phyloP scores from a whole-genome alignment of 2,329 filamentous ascomycete genomes.

The Beauveria medogensis region DNA sequence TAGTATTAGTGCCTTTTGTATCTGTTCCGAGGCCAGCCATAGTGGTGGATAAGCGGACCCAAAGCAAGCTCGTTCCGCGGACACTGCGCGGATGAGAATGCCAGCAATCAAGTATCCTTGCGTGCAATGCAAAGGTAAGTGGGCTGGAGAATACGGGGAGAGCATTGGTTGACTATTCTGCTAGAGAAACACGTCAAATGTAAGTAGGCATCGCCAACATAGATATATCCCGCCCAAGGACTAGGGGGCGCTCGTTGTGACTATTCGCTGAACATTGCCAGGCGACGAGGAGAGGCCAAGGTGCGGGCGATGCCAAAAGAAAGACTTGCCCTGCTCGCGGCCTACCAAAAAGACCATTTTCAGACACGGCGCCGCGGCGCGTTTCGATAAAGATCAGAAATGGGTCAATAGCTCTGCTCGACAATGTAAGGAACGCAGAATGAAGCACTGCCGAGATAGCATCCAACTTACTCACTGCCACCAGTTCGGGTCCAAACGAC shows the following conservation, averaged over 20 bases:
- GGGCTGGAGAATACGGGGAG: not conserved
- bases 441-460: conserved; percentile 2
- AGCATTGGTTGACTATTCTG: conserved; percentile 3
- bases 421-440: conserved; percentile 23
- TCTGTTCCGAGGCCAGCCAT: not conserved
- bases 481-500: conserved; percentile 10
- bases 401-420: conserved; percentile 29
- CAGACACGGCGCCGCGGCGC: conserved; percentile 25
- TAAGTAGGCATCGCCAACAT: conserved; percentile 1
- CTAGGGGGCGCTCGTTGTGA: not conserved
- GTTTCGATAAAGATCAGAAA: conserved; percentile 27
- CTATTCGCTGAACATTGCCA: conserved; percentile 12
- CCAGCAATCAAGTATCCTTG: conserved; percentile 18
- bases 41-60: not conserved
- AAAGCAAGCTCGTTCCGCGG: not conserved
- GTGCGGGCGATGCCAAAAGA: conserved; percentile 27
- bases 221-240: not conserved
- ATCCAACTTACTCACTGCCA: not conserved
- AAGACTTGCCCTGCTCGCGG: conserved; percentile 25
- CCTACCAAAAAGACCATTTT: conserved; percentile 29
- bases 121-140: conserved; percentile 19
- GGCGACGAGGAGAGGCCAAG: conserved; percentile 31
- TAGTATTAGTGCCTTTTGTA: not conserved
- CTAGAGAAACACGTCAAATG: conserved; percentile 20
- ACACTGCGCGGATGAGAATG: conserved; percentile 11